Evolutionary conservation across 2,329 filamentous ascomycete species (phyloP).

Genomic region (Lachnellula occidentalis): DNA sequence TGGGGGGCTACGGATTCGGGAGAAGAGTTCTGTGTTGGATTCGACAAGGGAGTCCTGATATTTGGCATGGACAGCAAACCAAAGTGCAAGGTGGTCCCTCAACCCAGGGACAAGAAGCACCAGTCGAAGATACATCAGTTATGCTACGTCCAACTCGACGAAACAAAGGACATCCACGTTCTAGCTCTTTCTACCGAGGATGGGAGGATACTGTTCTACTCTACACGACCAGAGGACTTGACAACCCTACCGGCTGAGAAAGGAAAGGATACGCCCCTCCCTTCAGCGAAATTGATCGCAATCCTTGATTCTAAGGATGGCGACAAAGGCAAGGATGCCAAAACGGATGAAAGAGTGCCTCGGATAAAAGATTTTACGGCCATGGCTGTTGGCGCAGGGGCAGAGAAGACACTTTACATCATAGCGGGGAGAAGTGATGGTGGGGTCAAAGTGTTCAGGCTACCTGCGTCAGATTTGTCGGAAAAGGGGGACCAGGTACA

Average conservation of each 20-base stretch:
- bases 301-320: conserved; percentile 70
- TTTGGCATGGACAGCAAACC: conserved; percentile 86
- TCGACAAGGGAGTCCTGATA: conserved; percentile 77
- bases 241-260: conserved; percentile 25
- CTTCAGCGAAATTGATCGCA: conserved; percentile 63
- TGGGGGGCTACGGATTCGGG: conserved; percentile 71
- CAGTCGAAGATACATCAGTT: conserved; percentile 74
- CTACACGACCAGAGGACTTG: conserved; percentile 52
- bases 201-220: conserved; percentile 78
- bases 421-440: conserved; percentile 82
- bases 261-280: conserved; percentile 42
- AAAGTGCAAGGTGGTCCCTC: conserved; percentile 65
- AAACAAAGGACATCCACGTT: conserved; percentile 47
- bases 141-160: conserved; percentile 55
- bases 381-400: conserved; percentile 33
- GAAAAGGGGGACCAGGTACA: conserved; percentile 30
- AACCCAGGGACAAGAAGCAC: conserved; percentile 35
- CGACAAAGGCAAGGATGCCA: conserved; percentile 58
- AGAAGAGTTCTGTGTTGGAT: conserved; percentile 83
- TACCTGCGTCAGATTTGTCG: conserved; percentile 37
- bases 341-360: conserved; percentile 51
- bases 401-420: conserved; percentile 47
- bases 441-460: conserved; percentile 69
- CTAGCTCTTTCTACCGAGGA: conserved; percentile 85
- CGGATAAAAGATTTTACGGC: conserved; percentile 88